Evolutionary conservation across 257 asterid genomes (phyloP), one percentile per base, ranked within the genome.

Genomic region (Ligustrum vulgare): DNA sequence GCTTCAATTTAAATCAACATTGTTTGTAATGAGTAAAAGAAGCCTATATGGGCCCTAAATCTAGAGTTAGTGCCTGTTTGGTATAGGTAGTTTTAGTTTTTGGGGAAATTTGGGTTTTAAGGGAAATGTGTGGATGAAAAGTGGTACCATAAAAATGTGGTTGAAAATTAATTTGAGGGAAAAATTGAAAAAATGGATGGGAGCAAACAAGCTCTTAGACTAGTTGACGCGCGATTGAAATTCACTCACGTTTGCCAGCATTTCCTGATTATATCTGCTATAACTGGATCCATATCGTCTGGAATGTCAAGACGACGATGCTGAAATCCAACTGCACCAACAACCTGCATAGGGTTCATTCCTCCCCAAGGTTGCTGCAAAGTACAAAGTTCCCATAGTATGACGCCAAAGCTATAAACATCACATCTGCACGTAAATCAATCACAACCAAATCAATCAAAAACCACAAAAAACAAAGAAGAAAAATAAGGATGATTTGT

Each of bases 321-420:
- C 87, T 93, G 98, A 87, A 93, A 93, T 69, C 98, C 98, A 71
- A 93, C 98, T 2, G 98, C 98, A 39, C 98, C 98, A 73, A 93
- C 98, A 23, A 93, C 98, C 86, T 93, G 98, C 98, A 93, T 93
- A 0, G 98, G 97, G 69, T 93, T 93, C 97, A 91, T 90, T 80
- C 98, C 97, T 79, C 93, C 97, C 98, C 98, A 93, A 15, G 98
- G 98, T 80, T 93, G 97, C 82, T 80, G 89, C 88, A 90, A 47
- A 0, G 98, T 93, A 72, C 94, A 91, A 65, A 93, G 97, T 92
- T 93, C 98, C 98, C 98, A 94, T 20, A 94, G 82, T 81, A 94
- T 89, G 41, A 94, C 96, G 7, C 98, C 97, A 45, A 73, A 94
- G 90, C 98, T 94, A 82, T 80, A 94, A 51, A 94, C 99, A 78